Evolutionary conservation across 148 eudicot species (phyloP).

Genomic region (Silene latifolia): DNA sequence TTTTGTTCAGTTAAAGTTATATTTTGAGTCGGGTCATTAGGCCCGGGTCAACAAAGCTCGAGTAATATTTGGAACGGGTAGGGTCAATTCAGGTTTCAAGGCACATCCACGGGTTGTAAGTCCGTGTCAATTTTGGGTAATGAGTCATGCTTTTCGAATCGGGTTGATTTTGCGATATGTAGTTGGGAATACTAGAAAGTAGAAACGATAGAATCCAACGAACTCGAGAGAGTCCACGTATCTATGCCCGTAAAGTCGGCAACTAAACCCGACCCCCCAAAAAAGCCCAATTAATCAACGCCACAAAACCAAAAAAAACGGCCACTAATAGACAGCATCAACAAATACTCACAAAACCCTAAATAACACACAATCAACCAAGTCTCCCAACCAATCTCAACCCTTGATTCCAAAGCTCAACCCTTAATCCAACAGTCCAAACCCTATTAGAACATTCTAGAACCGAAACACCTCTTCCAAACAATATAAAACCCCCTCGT

Average conservation of each 20-base stretch:
- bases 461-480: background rate
- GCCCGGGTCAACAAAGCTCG: no score
- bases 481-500: background rate
- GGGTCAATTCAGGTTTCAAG: no score
- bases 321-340: background rate
- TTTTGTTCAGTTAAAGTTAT: no score
- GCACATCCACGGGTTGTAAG: no score
- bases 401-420: constrained; percentile 3
- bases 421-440: constrained; percentile 10
- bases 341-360: background rate
- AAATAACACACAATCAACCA: background rate
- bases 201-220: no score
- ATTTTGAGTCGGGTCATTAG: no score
- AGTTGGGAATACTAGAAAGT: no score
- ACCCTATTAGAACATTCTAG: constrained; percentile 4
- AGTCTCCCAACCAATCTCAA: background rate
- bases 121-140: no score
- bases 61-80: no score
- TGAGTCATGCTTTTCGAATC: no score
- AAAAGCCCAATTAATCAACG: background rate
- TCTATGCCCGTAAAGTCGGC: background rate
- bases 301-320: background rate
- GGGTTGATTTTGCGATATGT: no score
- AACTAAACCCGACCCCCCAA: background rate
- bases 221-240: no score